Base-by-base conservation (phyloP, 116 monocot genomes). In the Trichopus zeylanicus region DNA sequence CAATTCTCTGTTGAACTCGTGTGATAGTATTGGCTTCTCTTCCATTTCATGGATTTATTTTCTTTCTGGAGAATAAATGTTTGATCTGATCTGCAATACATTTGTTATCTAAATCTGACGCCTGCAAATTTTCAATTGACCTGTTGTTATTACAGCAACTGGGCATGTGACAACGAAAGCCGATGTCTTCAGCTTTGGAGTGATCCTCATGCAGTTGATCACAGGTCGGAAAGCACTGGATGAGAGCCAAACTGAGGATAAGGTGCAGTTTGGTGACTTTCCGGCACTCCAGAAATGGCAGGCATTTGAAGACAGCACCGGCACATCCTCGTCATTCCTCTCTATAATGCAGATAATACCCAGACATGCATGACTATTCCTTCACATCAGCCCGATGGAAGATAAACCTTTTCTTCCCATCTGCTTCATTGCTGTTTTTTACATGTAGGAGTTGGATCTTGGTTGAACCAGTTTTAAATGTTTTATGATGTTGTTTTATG, bases 121-220 rank as follows among this genome's bases (percentile, higher is more conserved):
- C 42, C 42, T 42, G 16, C n/a, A n/a, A 42, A n/a, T n/a, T 42
- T 42, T 42, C 42, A 12, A n/a, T 42, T 42, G n/a, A 42, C 16
- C 12, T 42, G 12, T 16, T 42, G 42, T 12, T 42, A 9, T 42
- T 10, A n/a, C 69, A 82, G 82, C 63, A 29, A 77, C 73, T 1
- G 82, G 82, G 48, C 72, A 77, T 32, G 69, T 82, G 51, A 82
- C 82, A 3, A 82, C 77, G 0, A 83, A 83, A 34, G 62, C 74
- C 0, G 82, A 83, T 51, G 70, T 83, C 7, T 83, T 67, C 64
- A 83, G 82, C 60, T 83, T 71, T n/a, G 82, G 82, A 0, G 78
- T 78, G 38, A 78, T 83, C 48, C 49, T 83, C 46, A 83, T 83
- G 82, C 78, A 83, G 66, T 63, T 83, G 13, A 78, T 83, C 53